Conservation (phyloP, 2,329 filamentous ascomycete genomes). For the Penicillium polonicum region DNA sequence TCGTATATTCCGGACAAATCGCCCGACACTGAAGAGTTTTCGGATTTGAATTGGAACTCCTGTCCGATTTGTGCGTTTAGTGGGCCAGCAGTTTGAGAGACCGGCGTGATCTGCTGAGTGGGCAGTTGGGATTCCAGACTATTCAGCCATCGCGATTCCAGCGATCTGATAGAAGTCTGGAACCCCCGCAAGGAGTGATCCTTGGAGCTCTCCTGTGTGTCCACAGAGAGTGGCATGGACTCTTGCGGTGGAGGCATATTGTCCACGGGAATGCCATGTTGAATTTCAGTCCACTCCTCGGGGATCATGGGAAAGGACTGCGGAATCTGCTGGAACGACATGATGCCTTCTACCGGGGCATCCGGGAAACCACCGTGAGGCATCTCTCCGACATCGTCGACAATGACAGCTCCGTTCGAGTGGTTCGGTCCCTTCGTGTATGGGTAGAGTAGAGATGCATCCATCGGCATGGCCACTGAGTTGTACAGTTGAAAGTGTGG, state of each 20-base stretch:
- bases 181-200: conserved; percentile 23
- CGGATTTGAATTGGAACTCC: conserved; percentile 40
- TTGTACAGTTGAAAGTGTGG: conserved; percentile 40
- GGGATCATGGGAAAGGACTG: conserved; percentile 31
- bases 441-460: conserved; percentile 34
- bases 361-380: conserved; percentile 31
- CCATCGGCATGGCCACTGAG: conserved; percentile 34
- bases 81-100: conserved; percentile 21
- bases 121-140: conserved; percentile 36
- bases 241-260: conserved; percentile 17
- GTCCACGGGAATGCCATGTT: conserved; percentile 17
- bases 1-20: conserved; percentile 37
- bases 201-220: conserved; percentile 25
- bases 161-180: conserved; percentile 29
- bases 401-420: conserved; percentile 35
- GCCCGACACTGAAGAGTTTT: conserved; percentile 39
- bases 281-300: conserved; percentile 30
- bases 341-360: conserved; percentile 29
- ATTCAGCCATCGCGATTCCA: conserved; percentile 37
- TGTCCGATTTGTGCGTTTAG: conserved; percentile 21
- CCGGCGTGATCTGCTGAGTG: conserved; percentile 28
- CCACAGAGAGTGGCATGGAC: conserved; percentile 18
- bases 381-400: conserved; percentile 37
- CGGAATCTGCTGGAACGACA: conserved; percentile 33
- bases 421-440: conserved; percentile 32